Base-by-base conservation (phyloP, 2,329 filamentous ascomycete genomes). In the Onygena corvina region DNA sequence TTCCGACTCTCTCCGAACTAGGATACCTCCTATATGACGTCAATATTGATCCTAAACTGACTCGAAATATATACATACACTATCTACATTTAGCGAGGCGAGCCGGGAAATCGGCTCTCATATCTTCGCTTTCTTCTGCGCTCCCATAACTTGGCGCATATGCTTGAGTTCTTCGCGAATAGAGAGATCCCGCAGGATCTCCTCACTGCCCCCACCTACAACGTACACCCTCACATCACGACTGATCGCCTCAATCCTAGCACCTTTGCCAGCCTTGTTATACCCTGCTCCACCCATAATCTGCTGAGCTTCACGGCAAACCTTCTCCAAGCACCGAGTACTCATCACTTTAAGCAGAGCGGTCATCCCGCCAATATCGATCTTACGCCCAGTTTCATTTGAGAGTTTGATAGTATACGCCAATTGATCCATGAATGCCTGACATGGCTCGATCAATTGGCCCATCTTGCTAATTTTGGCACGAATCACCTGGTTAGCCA, bases 401-500 rank as follows among this genome's bases (percentile, higher is more conserved):
- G 67, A 68, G 6, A 66, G 58, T 51, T 74, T 67, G 36, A 76
- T 66, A 40, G 76, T 74, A 58, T 74, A 76, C 3, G 75, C 76
- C 2, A 81, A 64, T 58, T 81, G 77, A 56, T 82, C 79, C 51
- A 81, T 60, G 65, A 77, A 81, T 0, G 77, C 75, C 62, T 76
- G 78, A 40, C 77, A 75, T 0, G 75, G 73, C 54, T 81, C 79
- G n/a, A 82, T 72, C 54, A 75, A 70, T 8, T 75, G 67, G 0
- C 76, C 77, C 46, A 81, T 70, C 30, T 73, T 76, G n/a, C 75
- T 71, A 11, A 82, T 68, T 58, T 82, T 81, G 16, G 72, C 67
- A 14, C 74, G 70, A 48, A 82, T 81, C 34, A 78, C 74, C 46
- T 80, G 76, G 57, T 76, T 75, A 9, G 72, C 61, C 47, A 80